phyloP scores from a whole-genome alignment of 2,329 filamentous ascomycete species.

The Penicillium sp. region DNA sequence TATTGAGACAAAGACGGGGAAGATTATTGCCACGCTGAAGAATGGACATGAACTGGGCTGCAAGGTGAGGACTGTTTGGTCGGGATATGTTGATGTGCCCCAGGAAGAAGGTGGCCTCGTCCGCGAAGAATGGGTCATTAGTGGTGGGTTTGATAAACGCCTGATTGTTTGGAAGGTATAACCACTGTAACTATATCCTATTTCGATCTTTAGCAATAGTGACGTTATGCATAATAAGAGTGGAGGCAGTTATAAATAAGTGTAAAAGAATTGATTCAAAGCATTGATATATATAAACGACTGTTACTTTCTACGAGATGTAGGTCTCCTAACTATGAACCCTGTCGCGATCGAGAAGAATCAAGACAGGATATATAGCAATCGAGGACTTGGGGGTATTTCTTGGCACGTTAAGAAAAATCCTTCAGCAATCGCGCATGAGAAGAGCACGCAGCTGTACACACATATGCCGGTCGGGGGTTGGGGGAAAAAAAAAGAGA shows the following conservation, averaged over 20 bases:
- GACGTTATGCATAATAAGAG: neutral
- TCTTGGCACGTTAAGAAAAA: slow-evolving; percentile 62
- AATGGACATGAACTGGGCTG: slow-evolving; percentile 56
- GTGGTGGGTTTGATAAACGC: slow-evolving; percentile 64
- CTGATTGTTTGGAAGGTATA: slow-evolving; percentile 56
- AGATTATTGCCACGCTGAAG: slow-evolving; percentile 51
- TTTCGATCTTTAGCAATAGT: neutral
- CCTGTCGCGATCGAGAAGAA: slow-evolving; percentile 38
- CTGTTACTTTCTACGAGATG: slow-evolving; percentile 32
- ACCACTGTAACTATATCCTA: neutral
- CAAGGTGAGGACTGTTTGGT: slow-evolving; percentile 60
- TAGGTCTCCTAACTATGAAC: slow-evolving; percentile 51
- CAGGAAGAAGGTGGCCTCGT: slow-evolving; percentile 24
- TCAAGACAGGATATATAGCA: slow-evolving; percentile 51
- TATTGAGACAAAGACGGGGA: slow-evolving; percentile 59
- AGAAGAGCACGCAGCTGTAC: slow-evolving; percentile 64
- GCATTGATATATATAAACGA: neutral
- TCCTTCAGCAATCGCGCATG: slow-evolving; percentile 68
- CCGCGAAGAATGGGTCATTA: slow-evolving; percentile 56
- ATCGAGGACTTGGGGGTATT: slow-evolving; percentile 43
- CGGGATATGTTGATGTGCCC: slow-evolving; percentile 44
- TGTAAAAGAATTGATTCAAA: neutral
- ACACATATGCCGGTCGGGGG: slow-evolving; percentile 61
- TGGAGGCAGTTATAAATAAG: neutral
- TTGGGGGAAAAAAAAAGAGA: neutral